phyloP scores from a whole-genome alignment of 331 rosid genomes.

The Phaseolus coccineus region DNA sequence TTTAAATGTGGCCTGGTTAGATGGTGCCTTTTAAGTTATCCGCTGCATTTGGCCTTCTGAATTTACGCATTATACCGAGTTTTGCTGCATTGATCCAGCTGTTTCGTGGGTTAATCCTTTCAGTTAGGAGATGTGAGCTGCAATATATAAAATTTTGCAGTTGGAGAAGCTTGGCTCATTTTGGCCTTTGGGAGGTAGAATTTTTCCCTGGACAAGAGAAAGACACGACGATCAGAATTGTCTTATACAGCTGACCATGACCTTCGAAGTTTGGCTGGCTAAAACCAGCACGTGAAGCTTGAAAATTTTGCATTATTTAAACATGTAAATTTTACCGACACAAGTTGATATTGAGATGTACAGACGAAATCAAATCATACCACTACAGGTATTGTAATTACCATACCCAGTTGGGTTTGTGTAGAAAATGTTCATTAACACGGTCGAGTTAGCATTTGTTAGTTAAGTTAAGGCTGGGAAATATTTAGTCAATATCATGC shows the following conservation, averaged over 20 bases:
- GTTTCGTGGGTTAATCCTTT: conserved; percentile 16
- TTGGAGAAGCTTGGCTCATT: conserved; percentile 10
- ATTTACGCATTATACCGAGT: neutral
- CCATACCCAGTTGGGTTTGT: conserved; percentile 28
- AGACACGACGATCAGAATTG: neutral
- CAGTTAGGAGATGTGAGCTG: conserved; percentile 11
- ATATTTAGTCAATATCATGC: neutral
- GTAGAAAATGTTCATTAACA: neutral
- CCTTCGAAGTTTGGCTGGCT: conserved; percentile 44
- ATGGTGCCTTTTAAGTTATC: conserved; percentile 31
- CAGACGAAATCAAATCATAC: conserved; percentile 44
- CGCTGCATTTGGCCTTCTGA: conserved; percentile 33
- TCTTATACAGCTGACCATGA: conserved; percentile 8
- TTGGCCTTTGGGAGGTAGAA: conserved; percentile 1
- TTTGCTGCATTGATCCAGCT: conserved; percentile 22
- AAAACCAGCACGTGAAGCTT: conserved; percentile 35
- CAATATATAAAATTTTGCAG: neutral
- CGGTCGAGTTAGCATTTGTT: neutral
- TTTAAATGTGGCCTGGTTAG: conserved; percentile 35
- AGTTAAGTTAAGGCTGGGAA: neutral
- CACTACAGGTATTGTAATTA: conserved; percentile 40
- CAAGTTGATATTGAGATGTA: conserved; percentile 45
- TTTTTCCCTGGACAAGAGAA: conserved; percentile 29
- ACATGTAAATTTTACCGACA: conserved; percentile 41
- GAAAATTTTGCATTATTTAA: conserved; percentile 48